These are phyloP conservation scores for Pseudocercospora vitis DNA, from an alignment of 2,329 filamentous ascomycete species.

Conservation along the genomic window DNA sequence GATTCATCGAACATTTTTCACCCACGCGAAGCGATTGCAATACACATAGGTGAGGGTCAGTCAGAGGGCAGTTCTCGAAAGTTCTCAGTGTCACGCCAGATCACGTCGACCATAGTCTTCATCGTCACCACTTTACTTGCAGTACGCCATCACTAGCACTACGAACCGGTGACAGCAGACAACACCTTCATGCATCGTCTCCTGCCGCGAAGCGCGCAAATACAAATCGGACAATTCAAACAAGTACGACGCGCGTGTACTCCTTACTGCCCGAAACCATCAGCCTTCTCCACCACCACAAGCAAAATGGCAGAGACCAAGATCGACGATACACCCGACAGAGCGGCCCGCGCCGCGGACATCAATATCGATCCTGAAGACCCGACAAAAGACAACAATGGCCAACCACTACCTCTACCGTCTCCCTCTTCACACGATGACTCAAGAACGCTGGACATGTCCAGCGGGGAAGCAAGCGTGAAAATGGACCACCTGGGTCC, in stretches of 20 bases:
- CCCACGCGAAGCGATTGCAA: too few relatives aligned
- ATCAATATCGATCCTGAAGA: neutral
- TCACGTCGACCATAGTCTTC: neutral
- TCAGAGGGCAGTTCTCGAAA: constrained; percentile 4
- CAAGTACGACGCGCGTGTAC: constrained; percentile 11
- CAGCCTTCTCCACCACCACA: constrained; percentile 2
- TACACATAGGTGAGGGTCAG: too few relatives aligned
- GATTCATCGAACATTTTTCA: too few relatives aligned
- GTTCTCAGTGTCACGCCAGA: constrained; percentile 18
- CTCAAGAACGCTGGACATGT: constrained; percentile 39
- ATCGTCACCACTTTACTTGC: constrained; percentile 4
- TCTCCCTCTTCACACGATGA: constrained; percentile 29
- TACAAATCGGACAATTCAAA: neutral
- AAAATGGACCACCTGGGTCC: constrained; percentile 70
- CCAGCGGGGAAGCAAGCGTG: constrained; percentile 43
- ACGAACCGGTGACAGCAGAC: constrained; percentile 8
- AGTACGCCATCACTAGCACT: constrained; percentile 10
- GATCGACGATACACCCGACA: neutral
- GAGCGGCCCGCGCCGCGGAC: neutral
- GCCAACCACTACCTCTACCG: constrained; percentile 25
- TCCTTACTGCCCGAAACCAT: constrained; percentile 5
- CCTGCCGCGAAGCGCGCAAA: neutral
- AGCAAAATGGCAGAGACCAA: neutral
- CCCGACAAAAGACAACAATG: constrained; percentile 3
- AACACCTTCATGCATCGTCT: constrained; percentile 17